phyloP scores from a whole-genome alignment of 1,139 yeast species.

The Pneumocystis wakefieldiae region DNA sequence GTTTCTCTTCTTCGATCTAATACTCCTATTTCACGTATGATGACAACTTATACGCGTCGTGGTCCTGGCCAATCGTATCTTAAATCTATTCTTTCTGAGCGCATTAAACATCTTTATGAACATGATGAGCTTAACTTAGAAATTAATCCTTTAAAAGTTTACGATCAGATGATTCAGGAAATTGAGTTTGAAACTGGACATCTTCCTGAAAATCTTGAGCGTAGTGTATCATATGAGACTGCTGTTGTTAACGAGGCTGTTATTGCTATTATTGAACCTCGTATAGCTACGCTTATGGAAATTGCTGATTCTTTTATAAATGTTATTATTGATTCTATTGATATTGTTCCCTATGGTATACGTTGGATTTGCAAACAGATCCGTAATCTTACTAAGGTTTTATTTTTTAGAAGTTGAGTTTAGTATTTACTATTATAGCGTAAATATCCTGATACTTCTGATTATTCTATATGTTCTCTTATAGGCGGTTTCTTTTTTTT shows the following conservation, averaged over 20 bases:
- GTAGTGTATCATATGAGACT: slow-evolving; percentile 22
- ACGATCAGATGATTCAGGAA: slow-evolving; percentile 19
- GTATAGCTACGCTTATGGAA: slow-evolving; percentile 33
- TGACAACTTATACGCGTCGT: slow-evolving; percentile 31
- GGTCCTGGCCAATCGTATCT: slow-evolving; percentile 32
- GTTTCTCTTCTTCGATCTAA: slow-evolving; percentile 28
- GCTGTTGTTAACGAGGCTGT: slow-evolving; percentile 24
- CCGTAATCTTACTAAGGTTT: slow-evolving; percentile 38
- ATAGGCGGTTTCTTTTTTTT: slow-evolving; percentile 77
- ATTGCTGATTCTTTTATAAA: slow-evolving; percentile 48
- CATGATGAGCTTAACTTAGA: slow-evolving; percentile 23
- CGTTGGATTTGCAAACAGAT: slow-evolving; percentile 63
- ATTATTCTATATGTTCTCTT: slow-evolving; percentile 37
- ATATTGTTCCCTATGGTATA: slow-evolving; percentile 55
- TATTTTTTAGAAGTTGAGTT: neutral
- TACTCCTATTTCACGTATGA: slow-evolving; percentile 31
- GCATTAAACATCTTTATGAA: slow-evolving; percentile 23
- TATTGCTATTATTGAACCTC: slow-evolving; percentile 21
- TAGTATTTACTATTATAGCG: slow-evolving; percentile 14
- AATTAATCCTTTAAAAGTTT: slow-evolving; percentile 27
- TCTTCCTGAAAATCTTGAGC: slow-evolving; percentile 8
- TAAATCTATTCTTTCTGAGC: slow-evolving; percentile 24
- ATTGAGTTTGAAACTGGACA: slow-evolving; percentile 8
- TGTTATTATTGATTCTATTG: slow-evolving; percentile 42
- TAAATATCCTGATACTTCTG: slow-evolving; percentile 49